A percentile compares a stretch with the other conserved stretches of the same genome.
phyloP scores from a whole-genome alignment of 192 early-diverging fungal species.

The Backusella circina region DNA sequence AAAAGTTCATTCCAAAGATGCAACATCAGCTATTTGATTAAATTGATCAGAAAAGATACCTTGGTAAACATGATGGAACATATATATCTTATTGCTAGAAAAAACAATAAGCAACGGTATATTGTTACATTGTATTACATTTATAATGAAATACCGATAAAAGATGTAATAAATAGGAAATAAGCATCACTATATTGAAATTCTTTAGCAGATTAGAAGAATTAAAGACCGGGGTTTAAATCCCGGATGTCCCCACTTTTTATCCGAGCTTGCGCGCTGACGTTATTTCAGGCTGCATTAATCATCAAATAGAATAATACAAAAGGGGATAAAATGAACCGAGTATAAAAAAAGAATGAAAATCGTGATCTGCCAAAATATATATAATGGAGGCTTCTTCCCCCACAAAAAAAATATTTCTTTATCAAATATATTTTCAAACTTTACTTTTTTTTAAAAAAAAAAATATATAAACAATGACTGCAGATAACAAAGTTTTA shows the following conservation, averaged over 20 bases:
- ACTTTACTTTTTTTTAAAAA: background rate
- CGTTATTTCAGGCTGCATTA: background rate
- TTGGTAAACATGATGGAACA: background rate
- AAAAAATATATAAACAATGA: background rate
- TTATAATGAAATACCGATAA: background rate
- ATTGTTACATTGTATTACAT: background rate
- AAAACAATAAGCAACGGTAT: background rate
- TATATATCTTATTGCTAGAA: background rate
- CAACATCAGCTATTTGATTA: background rate
- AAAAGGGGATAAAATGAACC: background rate
- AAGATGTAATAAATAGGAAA: background rate
- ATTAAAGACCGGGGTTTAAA: background rate
- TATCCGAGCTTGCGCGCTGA: background rate
- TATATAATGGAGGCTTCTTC: background rate
- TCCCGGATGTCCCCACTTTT: background rate
- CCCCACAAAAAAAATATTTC: too few relatives aligned
- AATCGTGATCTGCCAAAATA: background rate
- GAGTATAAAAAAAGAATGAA: background rate
- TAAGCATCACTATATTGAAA: background rate
- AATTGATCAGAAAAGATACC: background rate
- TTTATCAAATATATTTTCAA: background rate
- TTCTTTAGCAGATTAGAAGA: background rate
- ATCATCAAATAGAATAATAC: background rate
- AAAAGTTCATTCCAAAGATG: background rate
- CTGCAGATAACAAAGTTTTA: slow-evolving; percentile 11